Evolutionary conservation across 129 eudicot genomes (phyloP), one percentile per base, ranked within the genome.

Genomic region (Flaveria brownii): DNA sequence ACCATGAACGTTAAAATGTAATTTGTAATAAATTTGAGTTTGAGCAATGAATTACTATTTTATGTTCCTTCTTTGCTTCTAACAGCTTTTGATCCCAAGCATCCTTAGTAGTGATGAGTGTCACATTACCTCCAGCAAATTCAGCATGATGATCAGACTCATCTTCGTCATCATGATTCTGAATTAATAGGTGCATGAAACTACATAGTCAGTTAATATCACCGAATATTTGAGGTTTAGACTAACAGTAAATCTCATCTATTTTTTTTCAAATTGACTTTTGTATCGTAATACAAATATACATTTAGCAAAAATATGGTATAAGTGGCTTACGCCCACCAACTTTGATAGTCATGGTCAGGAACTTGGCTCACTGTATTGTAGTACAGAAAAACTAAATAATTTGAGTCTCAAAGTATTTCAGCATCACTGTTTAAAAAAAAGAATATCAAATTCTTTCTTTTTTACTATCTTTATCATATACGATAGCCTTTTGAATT

Each of bases 41-140:
- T 36, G 70, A 22, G 46, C 14, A 42, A 71, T 41, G 1, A 60
- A 81, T 61, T 81, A 82, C 85, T 28, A 77, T 65, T 59, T 82
- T 82, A 74, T 61, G 70, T 71, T 76, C 70, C 3, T 43, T 77
- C 54, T 47, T 77, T 62, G 85, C 82, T 70, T 82, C 78, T 8
- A 78, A 63, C 4, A 82, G 52, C 85, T 82, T 82, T 64, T 57
- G 30, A 67, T 82, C 85, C 85, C 85, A 82, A 42, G 62, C 77
- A 70, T 82, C 85, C 49, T 70, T 77, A 69, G 74, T 54, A 54
- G 82, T 76, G 75, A 82, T 57, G 41, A 82, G 85, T 11, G 60
- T 59, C 70, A 82, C 85, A 8, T 82, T 82, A 25, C 85, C 85
- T 41, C 85, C 82, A 22, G 70, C 41, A 39, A 82, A 71, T 54